Percentiles rank a stretch among this genome's conserved stretches.
phyloP scores from a whole-genome alignment of 768 basidiomycete genomes.

The Pulveroboletus sp. region DNA sequence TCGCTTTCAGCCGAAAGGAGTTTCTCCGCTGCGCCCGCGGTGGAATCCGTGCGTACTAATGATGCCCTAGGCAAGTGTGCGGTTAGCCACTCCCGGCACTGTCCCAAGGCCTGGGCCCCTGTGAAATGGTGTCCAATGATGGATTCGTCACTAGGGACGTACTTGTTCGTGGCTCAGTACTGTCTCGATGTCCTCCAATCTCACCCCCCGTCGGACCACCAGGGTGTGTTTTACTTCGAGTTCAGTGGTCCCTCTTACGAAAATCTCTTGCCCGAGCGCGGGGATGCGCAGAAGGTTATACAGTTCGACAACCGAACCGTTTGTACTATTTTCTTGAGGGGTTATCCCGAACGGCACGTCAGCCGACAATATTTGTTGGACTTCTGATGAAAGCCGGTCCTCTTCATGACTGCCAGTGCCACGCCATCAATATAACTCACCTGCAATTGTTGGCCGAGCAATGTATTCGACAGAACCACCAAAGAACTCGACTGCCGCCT shows the following conservation, averaged over 20 bases:
- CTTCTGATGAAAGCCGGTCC: constrained; percentile 42
- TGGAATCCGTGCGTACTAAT: constrained; percentile 61
- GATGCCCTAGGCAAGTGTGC: constrained; percentile 49
- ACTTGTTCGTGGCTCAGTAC: constrained; percentile 84
- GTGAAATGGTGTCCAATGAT: not conserved
- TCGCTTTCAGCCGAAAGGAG: constrained; percentile 33
- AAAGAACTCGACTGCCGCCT: constrained; percentile 50
- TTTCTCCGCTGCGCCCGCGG: constrained; percentile 61
- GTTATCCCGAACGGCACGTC: constrained; percentile 53
- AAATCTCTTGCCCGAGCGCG: constrained; percentile 38
- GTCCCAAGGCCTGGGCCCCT: constrained; percentile 62
- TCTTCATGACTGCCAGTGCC: too few species aligned
- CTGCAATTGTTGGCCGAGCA: constrained; percentile 38
- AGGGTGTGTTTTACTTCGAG: constrained; percentile 68
- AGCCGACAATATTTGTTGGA: constrained; percentile 49
- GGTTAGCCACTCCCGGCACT: constrained; percentile 63
- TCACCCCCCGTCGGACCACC: constrained; percentile 55
- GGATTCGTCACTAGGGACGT: constrained; percentile 11
- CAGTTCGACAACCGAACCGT: constrained; percentile 70
- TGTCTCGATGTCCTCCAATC: constrained; percentile 48
- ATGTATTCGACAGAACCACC: constrained; percentile 42
- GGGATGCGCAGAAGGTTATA: constrained; percentile 58
- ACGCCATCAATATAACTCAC: constrained; percentile 22
- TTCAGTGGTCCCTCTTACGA: constrained; percentile 57
- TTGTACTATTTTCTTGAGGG: constrained; percentile 78